Evolutionary conservation across 192 early-diverging fungal species (phyloP), one percentile per base, ranked within the genome.

Genomic region (Radiomyces spectabilis): DNA sequence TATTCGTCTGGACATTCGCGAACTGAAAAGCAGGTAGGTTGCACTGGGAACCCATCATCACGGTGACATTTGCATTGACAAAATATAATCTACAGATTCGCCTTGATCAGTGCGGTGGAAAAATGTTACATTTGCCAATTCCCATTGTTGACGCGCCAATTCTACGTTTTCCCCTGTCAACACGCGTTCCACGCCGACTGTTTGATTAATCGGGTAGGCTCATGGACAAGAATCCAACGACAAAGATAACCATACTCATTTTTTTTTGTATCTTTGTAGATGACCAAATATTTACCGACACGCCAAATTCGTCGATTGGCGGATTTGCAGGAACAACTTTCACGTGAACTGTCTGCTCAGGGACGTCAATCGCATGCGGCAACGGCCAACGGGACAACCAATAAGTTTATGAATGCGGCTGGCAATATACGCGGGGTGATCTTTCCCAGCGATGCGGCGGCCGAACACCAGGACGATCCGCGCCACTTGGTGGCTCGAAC

Each of bases 181-280:
- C 95, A 97, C 63, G 82, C 84, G 4, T 95, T 93, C 74, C 97
- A 99, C 69, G 78, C 87, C 5, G 92, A 97, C 58, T 98, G 94
- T 66, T 65, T 99, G 41, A 86, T 84, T 21, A 71, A 80, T 31
- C 73, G 73, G 52, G 88, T 91, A 77, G 51, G 34, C 10, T 38
- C 19, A 53, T 4, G 21, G 53, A 18, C 41, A 31, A 2, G 25
- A 43, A 6, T n/a, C 8, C 12, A 29, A 19, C 24, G 15, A 43
- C 24, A 18, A 16, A 40, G 3, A 16, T 68, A 41, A 57, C 51
- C 8, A 49, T 50, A 25, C 56, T 45, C 35, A 37, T 60, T 22
- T 52, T 40, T 48, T 30, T 27, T 38, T 51, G 5, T 60, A 41
- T 33, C 34, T 30, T 53, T 15, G 34, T 27, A 61, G 49, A 58